These are phyloP conservation scores for Blumeria graminis DNA, from an alignment of 2,329 filamentous ascomycete genomes.

Conservation along the genomic window DNA sequence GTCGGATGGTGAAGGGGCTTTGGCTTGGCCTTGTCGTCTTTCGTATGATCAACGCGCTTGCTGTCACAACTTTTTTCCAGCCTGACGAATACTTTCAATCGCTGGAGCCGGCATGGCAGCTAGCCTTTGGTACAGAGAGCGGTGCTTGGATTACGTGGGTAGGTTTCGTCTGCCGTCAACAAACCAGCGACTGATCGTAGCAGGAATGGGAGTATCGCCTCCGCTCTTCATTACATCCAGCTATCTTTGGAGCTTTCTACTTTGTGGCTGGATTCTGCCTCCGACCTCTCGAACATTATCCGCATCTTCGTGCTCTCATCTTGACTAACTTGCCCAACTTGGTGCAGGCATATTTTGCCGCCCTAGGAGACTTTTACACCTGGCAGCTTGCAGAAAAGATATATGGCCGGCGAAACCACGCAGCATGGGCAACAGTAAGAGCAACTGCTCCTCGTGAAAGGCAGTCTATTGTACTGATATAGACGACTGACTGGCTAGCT, in stretches of 20 bases:
- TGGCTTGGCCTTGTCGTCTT: conserved; percentile 29
- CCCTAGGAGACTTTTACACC: conserved; percentile 61
- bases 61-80: conserved; percentile 77
- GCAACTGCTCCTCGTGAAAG: neutral
- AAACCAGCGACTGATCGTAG: conserved; percentile 3
- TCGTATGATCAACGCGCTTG: conserved; percentile 58
- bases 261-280: conserved; percentile 32
- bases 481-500: conserved; percentile 23
- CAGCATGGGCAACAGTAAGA: conserved; percentile 43
- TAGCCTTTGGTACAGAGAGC: conserved; percentile 53
- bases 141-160: conserved; percentile 96
- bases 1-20: neutral
- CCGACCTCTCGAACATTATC: conserved; percentile 26
- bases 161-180: conserved; percentile 15
- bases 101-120: conserved; percentile 77
- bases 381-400: conserved; percentile 57
- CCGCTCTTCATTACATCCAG: conserved; percentile 77
- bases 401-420: conserved; percentile 40
- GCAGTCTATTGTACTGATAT: conserved; percentile 1
- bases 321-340: conserved; percentile 50
- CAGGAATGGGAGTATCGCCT: conserved; percentile 85
- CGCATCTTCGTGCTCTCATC: conserved; percentile 34
- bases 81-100: conserved; percentile 96
- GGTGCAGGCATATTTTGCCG: conserved; percentile 55
- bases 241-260: conserved; percentile 60